phyloP scores from a whole-genome alignment of 139 green algal genomes.

The Coelastrella sp. region DNA sequence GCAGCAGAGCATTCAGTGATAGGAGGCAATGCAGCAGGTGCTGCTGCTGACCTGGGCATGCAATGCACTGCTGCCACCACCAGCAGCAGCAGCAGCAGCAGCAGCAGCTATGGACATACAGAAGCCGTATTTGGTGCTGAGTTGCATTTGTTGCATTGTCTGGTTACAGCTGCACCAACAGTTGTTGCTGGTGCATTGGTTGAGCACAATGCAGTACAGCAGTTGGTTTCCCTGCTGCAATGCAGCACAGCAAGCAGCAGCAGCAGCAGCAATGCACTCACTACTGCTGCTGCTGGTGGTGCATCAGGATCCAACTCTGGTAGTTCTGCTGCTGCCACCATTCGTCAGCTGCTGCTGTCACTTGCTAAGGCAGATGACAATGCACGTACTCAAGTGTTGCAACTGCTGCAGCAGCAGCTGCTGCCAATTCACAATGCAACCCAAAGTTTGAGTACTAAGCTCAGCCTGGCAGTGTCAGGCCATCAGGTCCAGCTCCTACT shows the following conservation, averaged over 20 bases:
- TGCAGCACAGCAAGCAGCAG: neutral
- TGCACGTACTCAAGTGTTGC: neutral
- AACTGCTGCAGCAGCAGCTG: slow-evolving; percentile 7
- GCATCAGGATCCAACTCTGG: neutral
- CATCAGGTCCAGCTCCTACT: slow-evolving; percentile 36
- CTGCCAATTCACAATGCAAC: neutral
- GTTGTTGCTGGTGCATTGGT: neutral
- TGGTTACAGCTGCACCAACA: neutral
- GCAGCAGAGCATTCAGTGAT: neutral
- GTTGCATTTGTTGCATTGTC: slow-evolving; percentile 10
- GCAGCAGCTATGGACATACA: neutral
- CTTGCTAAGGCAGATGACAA: neutral
- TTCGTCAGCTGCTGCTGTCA: slow-evolving; percentile 13
- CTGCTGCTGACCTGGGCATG: neutral
- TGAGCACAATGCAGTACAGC: neutral
- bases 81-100: neutral
- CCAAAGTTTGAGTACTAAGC: neutral
- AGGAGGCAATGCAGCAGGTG: neutral
- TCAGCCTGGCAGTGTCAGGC: slow-evolving; percentile 1
- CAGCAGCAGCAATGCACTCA: neutral
- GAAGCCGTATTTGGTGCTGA: slow-evolving; percentile 8
- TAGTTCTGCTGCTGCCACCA: neutral
- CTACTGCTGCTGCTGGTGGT: neutral
- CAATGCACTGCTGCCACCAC: too few species aligned
- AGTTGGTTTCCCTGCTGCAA: slow-evolving; percentile 11